Evolutionary conservation across 2,329 filamentous ascomycete genomes (phyloP).

Genomic region (Ophiostoma tasmaniense): DNA sequence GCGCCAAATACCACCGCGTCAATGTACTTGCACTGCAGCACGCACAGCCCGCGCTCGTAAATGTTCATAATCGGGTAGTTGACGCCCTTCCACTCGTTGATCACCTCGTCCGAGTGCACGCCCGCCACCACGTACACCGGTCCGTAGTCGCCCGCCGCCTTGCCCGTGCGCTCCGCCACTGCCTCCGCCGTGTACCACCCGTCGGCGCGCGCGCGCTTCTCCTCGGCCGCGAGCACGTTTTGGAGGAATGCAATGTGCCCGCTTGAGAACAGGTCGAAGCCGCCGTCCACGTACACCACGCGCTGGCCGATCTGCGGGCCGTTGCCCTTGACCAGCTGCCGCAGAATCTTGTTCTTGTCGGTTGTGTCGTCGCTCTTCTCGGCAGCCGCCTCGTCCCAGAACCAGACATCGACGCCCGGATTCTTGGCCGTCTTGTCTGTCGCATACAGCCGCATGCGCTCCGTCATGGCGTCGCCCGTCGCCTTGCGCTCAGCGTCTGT

Average conservation of each 20-base stretch:
- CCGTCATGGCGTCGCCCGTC: slow-evolving; percentile 59
- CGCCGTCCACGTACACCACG: slow-evolving; percentile 90
- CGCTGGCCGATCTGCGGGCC: slow-evolving; percentile 67
- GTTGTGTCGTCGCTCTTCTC: neutral
- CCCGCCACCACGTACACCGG: slow-evolving; percentile 86
- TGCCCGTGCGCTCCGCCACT: slow-evolving; percentile 51
- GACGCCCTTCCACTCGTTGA: slow-evolving; percentile 92
- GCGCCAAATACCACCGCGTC: slow-evolving; percentile 82
- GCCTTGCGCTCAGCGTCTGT: slow-evolving; percentile 55
- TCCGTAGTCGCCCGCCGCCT: slow-evolving; percentile 60
- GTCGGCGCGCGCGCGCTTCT: slow-evolving; percentile 54
- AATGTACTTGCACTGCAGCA: slow-evolving; percentile 91
- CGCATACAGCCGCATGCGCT: slow-evolving; percentile 76
- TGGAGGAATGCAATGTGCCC: slow-evolving; percentile 94
- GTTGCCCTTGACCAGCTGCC: slow-evolving; percentile 61
- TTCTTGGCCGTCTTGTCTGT: slow-evolving; percentile 73
- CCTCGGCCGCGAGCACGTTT: slow-evolving; percentile 64
- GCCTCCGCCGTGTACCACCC: slow-evolving; percentile 69
- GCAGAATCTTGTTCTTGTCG: neutral
- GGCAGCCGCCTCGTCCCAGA: slow-evolving; percentile 47
- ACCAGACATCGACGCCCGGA: slow-evolving; percentile 78
- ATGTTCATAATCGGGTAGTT: slow-evolving; percentile 99
- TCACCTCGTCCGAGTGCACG: slow-evolving; percentile 88
- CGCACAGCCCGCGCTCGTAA: slow-evolving; percentile 89
- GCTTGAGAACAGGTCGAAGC: slow-evolving; percentile 92